These are phyloP conservation scores for Taphrina deformans DNA, from an alignment of 1,139 yeast species.

Conservation along the genomic window DNA sequence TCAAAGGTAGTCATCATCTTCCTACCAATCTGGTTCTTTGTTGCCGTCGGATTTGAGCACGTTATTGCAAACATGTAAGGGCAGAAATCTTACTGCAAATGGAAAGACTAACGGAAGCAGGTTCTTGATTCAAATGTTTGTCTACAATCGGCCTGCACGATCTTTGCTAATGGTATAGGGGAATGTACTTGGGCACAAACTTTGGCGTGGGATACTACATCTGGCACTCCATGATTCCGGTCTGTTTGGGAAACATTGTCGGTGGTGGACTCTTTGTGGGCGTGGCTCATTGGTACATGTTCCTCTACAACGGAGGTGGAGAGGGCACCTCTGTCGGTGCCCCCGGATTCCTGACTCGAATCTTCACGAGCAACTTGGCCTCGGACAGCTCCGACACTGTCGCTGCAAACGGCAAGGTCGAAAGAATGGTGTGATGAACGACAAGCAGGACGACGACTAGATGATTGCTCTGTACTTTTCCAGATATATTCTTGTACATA, in stretches of 20 bases:
- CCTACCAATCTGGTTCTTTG: conserved; percentile 72
- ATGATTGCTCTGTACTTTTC: background rate
- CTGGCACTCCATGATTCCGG: conserved; percentile 56
- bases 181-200: conserved; percentile 54
- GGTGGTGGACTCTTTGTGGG: conserved; percentile 40
- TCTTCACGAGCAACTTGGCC: conserved; percentile 1
- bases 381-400: background rate
- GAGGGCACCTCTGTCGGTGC: conserved; percentile 23
- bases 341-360: conserved; percentile 13
- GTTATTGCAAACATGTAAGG: conserved; percentile 62
- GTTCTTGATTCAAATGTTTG: conserved; percentile 5
- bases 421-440: background rate
- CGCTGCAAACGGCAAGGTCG: background rate
- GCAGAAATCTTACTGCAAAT: background rate
- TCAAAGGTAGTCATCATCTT: conserved; percentile 66
- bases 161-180: background rate
- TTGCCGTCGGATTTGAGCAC: conserved; percentile 71
- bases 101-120: background rate
- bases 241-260: conserved; percentile 38
- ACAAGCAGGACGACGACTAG: background rate
- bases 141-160: too few species aligned
- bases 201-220: conserved; percentile 62
- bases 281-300: conserved; percentile 38
- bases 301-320: conserved; percentile 27
- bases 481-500: background rate